Conservation (phyloP, 192 early-diverging fungal species). For the Oehlia diaphana region DNA sequence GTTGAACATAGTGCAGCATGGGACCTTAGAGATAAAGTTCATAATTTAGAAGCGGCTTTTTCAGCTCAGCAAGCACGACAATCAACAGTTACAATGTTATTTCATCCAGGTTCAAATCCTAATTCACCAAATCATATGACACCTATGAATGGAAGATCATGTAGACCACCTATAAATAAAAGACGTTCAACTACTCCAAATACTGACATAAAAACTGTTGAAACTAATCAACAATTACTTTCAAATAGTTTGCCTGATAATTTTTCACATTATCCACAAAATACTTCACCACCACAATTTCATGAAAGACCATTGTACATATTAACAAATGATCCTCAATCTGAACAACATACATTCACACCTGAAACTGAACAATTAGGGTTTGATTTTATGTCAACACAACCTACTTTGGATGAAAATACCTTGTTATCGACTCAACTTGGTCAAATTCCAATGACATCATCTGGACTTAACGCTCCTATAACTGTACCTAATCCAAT, state of each 20-base stretch:
- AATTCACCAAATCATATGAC: neutral
- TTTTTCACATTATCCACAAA: neutral
- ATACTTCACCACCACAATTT: neutral
- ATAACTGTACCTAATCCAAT: slow-evolving; percentile 2
- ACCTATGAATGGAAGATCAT: neutral
- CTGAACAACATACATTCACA: neutral
- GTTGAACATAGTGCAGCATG: slow-evolving; percentile 25
- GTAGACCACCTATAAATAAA: neutral
- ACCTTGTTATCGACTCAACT: neutral
- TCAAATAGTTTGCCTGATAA: slow-evolving; percentile 2
- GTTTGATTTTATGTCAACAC: neutral
- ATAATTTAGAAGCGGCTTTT: slow-evolving; percentile 8
- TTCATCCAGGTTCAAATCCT: slow-evolving; percentile 4
- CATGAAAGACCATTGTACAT: slow-evolving; percentile 9
- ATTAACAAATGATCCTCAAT: neutral
- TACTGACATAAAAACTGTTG: neutral
- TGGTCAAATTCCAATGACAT: neutral
- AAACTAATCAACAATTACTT: neutral
- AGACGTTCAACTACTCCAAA: neutral
- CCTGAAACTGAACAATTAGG: neutral
- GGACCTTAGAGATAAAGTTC: slow-evolving; percentile 19
- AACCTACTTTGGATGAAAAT: neutral
- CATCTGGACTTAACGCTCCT: neutral
- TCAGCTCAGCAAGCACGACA: slow-evolving; percentile 18
- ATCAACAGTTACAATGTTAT: neutral